Percentiles rank a stretch among this genome's conserved stretches.
These are phyloP conservation scores for Mycena rosella DNA, from an alignment of 768 basidiomycete genomes.

Conservation along the genomic window DNA sequence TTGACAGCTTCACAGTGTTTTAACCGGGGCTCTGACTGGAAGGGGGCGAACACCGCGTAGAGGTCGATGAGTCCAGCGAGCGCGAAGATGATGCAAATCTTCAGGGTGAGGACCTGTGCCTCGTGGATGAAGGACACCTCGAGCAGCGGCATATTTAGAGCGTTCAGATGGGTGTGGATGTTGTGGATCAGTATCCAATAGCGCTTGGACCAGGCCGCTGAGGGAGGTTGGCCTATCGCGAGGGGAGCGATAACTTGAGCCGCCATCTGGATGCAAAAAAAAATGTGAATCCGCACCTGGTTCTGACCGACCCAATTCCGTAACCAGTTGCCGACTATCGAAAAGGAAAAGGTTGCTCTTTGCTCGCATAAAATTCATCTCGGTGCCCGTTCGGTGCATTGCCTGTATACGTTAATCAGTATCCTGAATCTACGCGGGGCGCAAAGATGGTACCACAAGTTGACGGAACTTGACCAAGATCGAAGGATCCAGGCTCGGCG, in stretches of 20 bases:
- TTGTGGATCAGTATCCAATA: conserved; percentile 17
- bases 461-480: conserved; percentile 7
- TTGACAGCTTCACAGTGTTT: background rate
- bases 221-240: too few relatives aligned
- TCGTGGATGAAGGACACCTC: conserved; percentile 10
- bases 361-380: too few relatives aligned
- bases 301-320: too few relatives aligned
- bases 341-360: too few relatives aligned
- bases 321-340: too few relatives aligned
- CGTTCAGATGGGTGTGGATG: conserved; percentile 11
- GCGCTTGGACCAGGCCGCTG: conserved; percentile 14
- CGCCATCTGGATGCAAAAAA: too few relatives aligned
- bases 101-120: conserved; percentile 14
- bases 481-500: too few relatives aligned
- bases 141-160: conserved; percentile 8
- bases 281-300: too few relatives aligned
- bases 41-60: conserved; percentile 14
- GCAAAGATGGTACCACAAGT: conserved; percentile 6
- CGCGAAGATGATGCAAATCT: conserved; percentile 1
- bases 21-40: conserved; percentile 3
- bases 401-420: background rate
- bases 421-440: too few relatives aligned
- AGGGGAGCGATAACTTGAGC: too few relatives aligned
- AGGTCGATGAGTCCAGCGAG: conserved; percentile 18
- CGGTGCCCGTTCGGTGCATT: background rate